phyloP scores from a whole-genome alignment of 2,329 filamentous ascomycete species.

The Calonectria pseudoreteaudii region DNA sequence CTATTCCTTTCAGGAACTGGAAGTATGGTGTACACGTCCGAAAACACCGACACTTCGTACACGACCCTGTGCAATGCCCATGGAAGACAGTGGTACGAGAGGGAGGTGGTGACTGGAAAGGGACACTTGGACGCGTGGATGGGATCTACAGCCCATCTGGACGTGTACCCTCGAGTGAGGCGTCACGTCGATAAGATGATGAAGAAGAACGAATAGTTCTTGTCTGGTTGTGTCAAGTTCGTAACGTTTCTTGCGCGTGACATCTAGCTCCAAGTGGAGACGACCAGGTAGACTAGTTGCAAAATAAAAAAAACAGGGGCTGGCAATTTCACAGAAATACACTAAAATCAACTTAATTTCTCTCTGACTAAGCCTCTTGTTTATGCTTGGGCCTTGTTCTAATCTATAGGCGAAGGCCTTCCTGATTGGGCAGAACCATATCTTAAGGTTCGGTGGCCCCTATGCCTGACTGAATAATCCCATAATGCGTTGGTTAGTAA shows the following conservation, averaged over 20 bases:
- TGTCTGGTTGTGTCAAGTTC: no score
- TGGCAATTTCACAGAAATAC: not conserved
- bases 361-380: not conserved
- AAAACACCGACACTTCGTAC: conserved; percentile 41
- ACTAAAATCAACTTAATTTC: not conserved
- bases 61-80: conserved; percentile 36
- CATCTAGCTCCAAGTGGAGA: not conserved
- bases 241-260: not conserved
- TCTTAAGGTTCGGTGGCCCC: not conserved
- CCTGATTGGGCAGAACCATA: not conserved
- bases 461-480: not conserved
- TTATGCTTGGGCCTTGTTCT: not conserved
- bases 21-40: conserved; percentile 36
- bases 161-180: conserved; percentile 37
- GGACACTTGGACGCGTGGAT: conserved; percentile 45
- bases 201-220: not conserved
- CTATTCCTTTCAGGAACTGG: conserved; percentile 45
- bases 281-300: not conserved
- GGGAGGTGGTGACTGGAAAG: conserved; percentile 37
- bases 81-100: conserved; percentile 39
- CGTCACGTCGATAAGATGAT: conserved; percentile 21
- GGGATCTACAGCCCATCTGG: conserved; percentile 31
- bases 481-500: not conserved
- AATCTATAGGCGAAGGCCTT: not conserved
- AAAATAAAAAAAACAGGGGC: not conserved